Evolutionary conservation across 108 stramenopile species (phyloP).

Genomic region (Stephanodiscus triporus): DNA sequence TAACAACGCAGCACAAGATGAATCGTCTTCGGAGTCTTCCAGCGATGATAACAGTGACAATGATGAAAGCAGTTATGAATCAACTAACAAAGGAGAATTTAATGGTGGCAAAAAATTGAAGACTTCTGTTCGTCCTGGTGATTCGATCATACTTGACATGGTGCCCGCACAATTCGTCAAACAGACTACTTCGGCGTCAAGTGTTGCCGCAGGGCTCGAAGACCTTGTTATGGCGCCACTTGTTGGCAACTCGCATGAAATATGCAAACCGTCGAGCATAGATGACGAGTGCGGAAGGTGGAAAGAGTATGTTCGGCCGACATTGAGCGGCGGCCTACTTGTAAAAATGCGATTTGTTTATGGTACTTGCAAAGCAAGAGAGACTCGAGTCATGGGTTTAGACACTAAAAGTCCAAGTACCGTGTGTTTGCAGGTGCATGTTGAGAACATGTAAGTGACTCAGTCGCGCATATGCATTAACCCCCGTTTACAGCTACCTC

Average conservation of each 20-base stretch:
- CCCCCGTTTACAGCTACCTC: neutral
- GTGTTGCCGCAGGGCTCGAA: constrained; percentile 60
- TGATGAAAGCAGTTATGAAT: constrained; percentile 26
- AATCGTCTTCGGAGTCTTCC: constrained; percentile 27
- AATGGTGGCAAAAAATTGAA: constrained; percentile 1
- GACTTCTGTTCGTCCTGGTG: constrained; percentile 11
- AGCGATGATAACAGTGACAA: constrained; percentile 41
- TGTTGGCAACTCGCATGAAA: constrained; percentile 48
- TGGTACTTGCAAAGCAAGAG: constrained; percentile 48
- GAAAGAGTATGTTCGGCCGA: constrained; percentile 74
- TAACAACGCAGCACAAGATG: constrained; percentile 11
- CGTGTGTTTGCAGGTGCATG: constrained; percentile 71
- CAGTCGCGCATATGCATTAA: neutral
- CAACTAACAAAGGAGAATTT: neutral
- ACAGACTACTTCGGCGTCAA: constrained; percentile 19
- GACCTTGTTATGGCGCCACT: constrained; percentile 85
- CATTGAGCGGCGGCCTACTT: constrained; percentile 68
- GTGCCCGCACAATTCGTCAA: constrained; percentile 19
- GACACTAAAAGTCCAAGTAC: constrained; percentile 58
- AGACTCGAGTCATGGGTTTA: constrained; percentile 58
- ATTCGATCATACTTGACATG: constrained; percentile 29
- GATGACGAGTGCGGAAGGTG: constrained; percentile 62
- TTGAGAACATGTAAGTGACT: constrained; percentile 74
- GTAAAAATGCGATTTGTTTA: constrained; percentile 71
- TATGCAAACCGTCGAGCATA: constrained; percentile 11